Base-by-base conservation (phyloP, 2,329 filamentous ascomycete genomes). In the Acephala macrosclerotiorum region DNA sequence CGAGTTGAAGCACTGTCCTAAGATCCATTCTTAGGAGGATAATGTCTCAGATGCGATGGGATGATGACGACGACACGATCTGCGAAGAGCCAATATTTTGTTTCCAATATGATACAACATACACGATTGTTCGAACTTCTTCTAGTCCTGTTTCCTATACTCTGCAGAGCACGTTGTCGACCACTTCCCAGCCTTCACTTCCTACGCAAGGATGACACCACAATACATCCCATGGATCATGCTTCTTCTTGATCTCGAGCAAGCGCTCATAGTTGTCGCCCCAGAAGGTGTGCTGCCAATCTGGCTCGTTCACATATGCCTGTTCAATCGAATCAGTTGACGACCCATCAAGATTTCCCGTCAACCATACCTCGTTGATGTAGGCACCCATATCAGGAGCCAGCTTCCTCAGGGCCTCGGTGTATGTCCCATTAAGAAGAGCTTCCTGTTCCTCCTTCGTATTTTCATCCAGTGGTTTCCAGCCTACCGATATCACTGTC, bases 161-260 rank as follows among this genome's bases (percentile, higher is more conserved):
- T 20, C 55, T 63, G 40, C 69, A 70, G 26, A 71, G 60, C n/a
- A 66, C 63, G 47, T 64, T 58, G 36, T 67, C 70, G 55, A 71
- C 49, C 2, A 66, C 56, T 22, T 68, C 60, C 71, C 81, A 83
- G 0, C 73, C 70, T 53, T 83, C 80, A 60, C 78, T 82, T 0
- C 83, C 82, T 0, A 84, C 81, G 61, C 82, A 85, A 0, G 81
- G 78, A 14, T 78, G 70, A 64, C 83, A 85, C 77, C 82, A 84
- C 9, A 86, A 78, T 2, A 85, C 77, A 58, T 83, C 82, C 0
- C 75, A 59, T 0, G 82, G 83, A 66, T 86, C 83, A 20, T 82
- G 73, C 1, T 68, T 60, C 25, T 77, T 76, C 75, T 86, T 86
- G 63, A 85, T 83, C 5, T 70, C 55, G 0, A 81, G 67, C 3